These are phyloP conservation scores for Hirsutella rhossiliensis DNA, from an alignment of 2,329 filamentous ascomycete species.

Conservation along the genomic window DNA sequence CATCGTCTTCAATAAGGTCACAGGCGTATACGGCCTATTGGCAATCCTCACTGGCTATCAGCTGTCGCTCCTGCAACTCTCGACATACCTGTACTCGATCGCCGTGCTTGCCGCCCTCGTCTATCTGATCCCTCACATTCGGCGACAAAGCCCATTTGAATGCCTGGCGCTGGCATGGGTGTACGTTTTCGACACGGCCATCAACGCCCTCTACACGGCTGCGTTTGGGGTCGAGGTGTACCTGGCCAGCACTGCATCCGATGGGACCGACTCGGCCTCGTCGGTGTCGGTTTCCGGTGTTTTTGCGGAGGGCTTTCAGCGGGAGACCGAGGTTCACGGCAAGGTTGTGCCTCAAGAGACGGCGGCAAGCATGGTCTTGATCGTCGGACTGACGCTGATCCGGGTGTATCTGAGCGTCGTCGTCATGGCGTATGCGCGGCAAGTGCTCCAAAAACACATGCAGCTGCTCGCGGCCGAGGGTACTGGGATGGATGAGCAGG, in stretches of 20 bases:
- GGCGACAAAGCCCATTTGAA: conserved; percentile 65
- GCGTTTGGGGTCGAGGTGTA: conserved; percentile 83
- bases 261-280: conserved; percentile 18
- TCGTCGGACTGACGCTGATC: conserved; percentile 60
- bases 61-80: conserved; percentile 71
- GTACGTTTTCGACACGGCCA: conserved; percentile 68
- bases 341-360: conserved; percentile 40
- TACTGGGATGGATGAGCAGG: conserved; percentile 31
- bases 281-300: conserved; percentile 11
- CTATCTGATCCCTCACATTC: conserved; percentile 68
- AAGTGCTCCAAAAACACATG: conserved; percentile 57
- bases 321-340: conserved; percentile 20
- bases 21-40: conserved; percentile 80
- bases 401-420: conserved; percentile 76
- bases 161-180: conserved; percentile 74
- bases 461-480: conserved; percentile 35
- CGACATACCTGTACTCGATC: conserved; percentile 85
- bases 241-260: conserved; percentile 45
- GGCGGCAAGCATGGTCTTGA: conserved; percentile 66
- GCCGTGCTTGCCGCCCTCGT: conserved; percentile 54
- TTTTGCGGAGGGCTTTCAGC: conserved; percentile 21
- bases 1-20: conserved; percentile 84
- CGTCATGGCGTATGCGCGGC: conserved; percentile 70
- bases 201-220: conserved; percentile 73
- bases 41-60: conserved; percentile 79